These are phyloP conservation scores for Medicago ruthenica DNA, from an alignment of 306 rosid species.

Conservation along the genomic window DNA sequence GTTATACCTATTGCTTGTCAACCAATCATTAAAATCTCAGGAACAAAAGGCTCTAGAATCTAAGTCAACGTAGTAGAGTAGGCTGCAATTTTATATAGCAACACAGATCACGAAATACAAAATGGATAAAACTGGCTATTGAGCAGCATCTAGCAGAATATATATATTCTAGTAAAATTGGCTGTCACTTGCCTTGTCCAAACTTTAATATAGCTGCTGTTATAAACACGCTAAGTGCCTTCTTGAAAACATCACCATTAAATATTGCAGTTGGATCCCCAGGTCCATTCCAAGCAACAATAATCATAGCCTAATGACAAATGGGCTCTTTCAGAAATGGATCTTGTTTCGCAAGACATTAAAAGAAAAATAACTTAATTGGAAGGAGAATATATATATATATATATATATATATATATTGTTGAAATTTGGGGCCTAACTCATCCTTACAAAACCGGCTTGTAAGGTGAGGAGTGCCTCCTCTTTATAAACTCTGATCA, in stretches of 20 bases:
- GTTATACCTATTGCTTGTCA: not conserved
- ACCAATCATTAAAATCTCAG: slow-evolving; percentile 14
- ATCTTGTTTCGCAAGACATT: slow-evolving; percentile 20
- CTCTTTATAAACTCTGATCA: too few relatives aligned
- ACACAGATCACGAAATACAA: slow-evolving; percentile 15
- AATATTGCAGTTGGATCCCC: slow-evolving; percentile 80
- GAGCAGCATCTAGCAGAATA: slow-evolving; percentile 2
- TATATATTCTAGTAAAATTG: slow-evolving; percentile 2
- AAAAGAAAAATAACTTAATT: not conserved
- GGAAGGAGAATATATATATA: not conserved
- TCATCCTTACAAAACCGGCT: too few relatives aligned
- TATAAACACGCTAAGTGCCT: slow-evolving; percentile 85
- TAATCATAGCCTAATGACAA: slow-evolving; percentile 82
- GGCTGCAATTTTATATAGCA: slow-evolving; percentile 15
- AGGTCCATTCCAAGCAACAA: slow-evolving; percentile 91
- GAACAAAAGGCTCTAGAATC: slow-evolving; percentile 24
- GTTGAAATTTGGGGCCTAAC: too few relatives aligned
- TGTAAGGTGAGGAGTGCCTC: too few relatives aligned
- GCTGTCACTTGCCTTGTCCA: slow-evolving; percentile 73
- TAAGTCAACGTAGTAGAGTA: slow-evolving; percentile 15
- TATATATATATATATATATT: not conserved
- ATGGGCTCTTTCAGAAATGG: slow-evolving; percentile 42
- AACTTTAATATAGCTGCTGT: slow-evolving; percentile 94
- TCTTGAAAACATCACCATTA: slow-evolving; percentile 75
- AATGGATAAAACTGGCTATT: slow-evolving; percentile 9